Evolutionary conservation across 306 rosid genomes (phyloP).

Genomic region (Prunus kanzakura): DNA sequence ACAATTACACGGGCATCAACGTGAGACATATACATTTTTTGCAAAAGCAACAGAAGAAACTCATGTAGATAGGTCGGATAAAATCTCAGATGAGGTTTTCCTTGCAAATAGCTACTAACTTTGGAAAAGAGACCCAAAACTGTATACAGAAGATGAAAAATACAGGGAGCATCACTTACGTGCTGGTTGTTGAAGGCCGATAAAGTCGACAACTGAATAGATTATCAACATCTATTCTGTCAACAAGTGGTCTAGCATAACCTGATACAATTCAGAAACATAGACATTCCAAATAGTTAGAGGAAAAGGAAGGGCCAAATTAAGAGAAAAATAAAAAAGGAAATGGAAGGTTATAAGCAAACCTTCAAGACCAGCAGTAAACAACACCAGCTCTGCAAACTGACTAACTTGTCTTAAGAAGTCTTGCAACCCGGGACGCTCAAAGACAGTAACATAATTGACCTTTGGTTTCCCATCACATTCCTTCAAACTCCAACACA

Average conservation of each 20-base stretch:
- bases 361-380: constrained; percentile 99
- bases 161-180: constrained; percentile 46
- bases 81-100: not conserved
- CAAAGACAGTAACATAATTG: constrained; percentile 89
- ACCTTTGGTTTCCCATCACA: constrained; percentile 75
- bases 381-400: constrained; percentile 86
- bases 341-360: constrained; percentile 11
- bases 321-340: not conserved
- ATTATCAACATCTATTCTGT: constrained; percentile 68
- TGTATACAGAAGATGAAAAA: not conserved
- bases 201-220: constrained; percentile 65
- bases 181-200: constrained; percentile 95
- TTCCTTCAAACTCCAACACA: constrained; percentile 54
- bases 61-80: not conserved
- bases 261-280: constrained; percentile 40
- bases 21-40: not conserved
- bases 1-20: not conserved
- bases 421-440: constrained; percentile 92
- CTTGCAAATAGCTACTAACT: not conserved
- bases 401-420: constrained; percentile 68
- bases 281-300: not conserved
- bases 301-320: not conserved
- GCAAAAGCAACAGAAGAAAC: not conserved
- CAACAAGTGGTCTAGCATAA: constrained; percentile 97
- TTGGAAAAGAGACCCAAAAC: too few species aligned